Percentiles rank a stretch among this genome's conserved stretches.
phyloP scores from a whole-genome alignment of 345 rosid species.

The Kernera saxatilis region DNA sequence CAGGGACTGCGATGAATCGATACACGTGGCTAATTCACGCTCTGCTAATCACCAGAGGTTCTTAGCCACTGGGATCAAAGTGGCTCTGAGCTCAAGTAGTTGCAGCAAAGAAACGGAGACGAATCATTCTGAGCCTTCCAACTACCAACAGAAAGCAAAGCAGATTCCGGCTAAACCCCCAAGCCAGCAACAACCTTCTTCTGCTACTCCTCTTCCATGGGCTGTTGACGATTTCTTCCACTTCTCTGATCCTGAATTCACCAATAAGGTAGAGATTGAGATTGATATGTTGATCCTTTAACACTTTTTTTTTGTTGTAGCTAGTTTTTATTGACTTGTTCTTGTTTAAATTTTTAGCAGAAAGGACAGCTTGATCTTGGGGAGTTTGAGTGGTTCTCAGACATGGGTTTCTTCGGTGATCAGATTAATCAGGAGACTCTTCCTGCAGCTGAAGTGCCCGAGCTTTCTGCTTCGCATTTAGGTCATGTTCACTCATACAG shows the following conservation, averaged over 20 bases:
- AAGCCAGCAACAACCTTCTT: slow-evolving; percentile 34
- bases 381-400: slow-evolving; percentile 80
- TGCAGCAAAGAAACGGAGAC: slow-evolving; percentile 43
- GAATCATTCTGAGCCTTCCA: slow-evolving; percentile 60
- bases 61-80: slow-evolving; percentile 87
- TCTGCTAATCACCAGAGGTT: slow-evolving; percentile 89
- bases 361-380: slow-evolving; percentile 76
- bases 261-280: slow-evolving; percentile 52
- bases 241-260: slow-evolving; percentile 58
- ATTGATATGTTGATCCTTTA: background rate
- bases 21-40: slow-evolving; percentile 68
- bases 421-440: slow-evolving; percentile 53
- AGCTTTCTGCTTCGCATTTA: slow-evolving; percentile 47
- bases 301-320: background rate
- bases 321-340: background rate
- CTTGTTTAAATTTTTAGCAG: slow-evolving; percentile 31
- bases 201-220: slow-evolving; percentile 53
- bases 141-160: slow-evolving; percentile 32
- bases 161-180: slow-evolving; percentile 39
- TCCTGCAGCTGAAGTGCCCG: slow-evolving; percentile 89
- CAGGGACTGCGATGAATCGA: slow-evolving; percentile 74
- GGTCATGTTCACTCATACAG: slow-evolving; percentile 35
- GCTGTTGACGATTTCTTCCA: slow-evolving; percentile 70
- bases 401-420: slow-evolving; percentile 62
- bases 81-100: slow-evolving; percentile 60